phyloP scores from a whole-genome alignment of 805 yeast genomes.

The Maudiozyma serrabonitensis region DNA sequence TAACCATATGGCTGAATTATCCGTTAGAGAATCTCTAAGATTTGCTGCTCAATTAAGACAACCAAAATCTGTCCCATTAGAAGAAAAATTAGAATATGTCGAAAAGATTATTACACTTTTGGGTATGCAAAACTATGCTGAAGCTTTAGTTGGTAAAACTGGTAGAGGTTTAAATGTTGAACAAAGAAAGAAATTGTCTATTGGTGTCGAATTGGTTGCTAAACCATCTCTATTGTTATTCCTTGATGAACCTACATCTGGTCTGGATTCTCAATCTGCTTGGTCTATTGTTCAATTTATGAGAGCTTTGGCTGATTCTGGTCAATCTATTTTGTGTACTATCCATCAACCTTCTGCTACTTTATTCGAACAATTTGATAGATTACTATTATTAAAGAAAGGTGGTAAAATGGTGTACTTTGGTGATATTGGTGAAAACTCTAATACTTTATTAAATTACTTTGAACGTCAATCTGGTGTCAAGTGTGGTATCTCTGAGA shows the following conservation, averaged over 20 bases:
- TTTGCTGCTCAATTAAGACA: conserved; percentile 69
- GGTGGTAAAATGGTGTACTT: conserved; percentile 79
- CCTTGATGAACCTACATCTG: conserved; percentile 68
- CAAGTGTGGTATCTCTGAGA: conserved; percentile 48
- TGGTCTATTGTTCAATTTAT: conserved; percentile 63
- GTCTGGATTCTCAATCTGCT: conserved; percentile 55
- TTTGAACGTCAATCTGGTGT: conserved; percentile 69
- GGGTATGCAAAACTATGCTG: conserved; percentile 62
- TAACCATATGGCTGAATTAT: conserved; percentile 55
- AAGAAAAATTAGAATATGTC: conserved; percentile 58
- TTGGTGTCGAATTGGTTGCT: conserved; percentile 65
- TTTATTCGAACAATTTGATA: conserved; percentile 56
- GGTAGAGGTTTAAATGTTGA: conserved; percentile 67
- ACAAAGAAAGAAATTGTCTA: conserved; percentile 57
- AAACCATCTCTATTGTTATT: conserved; percentile 54
- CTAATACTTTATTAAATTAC: conserved; percentile 47
- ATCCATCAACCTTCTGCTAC: conserved; percentile 74
- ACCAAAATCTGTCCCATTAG: conserved; percentile 43
- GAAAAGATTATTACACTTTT: conserved; percentile 56
- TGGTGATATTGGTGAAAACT: conserved; percentile 68
- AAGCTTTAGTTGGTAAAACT: conserved; percentile 70
- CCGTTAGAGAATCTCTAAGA: conserved; percentile 65
- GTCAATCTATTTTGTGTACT: conserved; percentile 68
- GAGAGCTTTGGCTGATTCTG: conserved; percentile 58
- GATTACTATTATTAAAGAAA: conserved; percentile 53